Conservation (phyloP, 2,329 filamentous ascomycete species). For the Falciphora oryzae region DNA sequence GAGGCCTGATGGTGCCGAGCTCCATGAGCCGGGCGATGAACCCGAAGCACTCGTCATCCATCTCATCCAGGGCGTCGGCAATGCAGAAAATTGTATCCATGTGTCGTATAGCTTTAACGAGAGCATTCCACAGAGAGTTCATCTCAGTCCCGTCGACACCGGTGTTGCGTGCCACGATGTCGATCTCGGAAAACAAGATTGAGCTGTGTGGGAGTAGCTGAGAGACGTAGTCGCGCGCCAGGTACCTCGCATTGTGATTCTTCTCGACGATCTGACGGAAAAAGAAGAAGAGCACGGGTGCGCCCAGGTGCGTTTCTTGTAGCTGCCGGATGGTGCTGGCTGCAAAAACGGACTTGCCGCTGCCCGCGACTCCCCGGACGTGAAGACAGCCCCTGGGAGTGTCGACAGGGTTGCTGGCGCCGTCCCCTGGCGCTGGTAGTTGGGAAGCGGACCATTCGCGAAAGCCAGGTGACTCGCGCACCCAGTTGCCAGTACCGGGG, state of each 20-base stretch:
- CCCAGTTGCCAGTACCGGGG: constrained; percentile 21
- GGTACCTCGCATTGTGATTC: constrained; percentile 24
- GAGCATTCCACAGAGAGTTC: not conserved
- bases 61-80: constrained; percentile 15
- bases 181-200: constrained; percentile 21
- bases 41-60: constrained; percentile 30
- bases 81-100: not conserved
- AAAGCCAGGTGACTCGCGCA: constrained; percentile 16
- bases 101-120: not conserved
- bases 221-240: constrained; percentile 30
- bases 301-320: constrained; percentile 1
- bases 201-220: constrained; percentile 27
- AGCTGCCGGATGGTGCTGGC: constrained; percentile 21
- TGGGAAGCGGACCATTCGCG: constrained; percentile 15
- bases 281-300: constrained; percentile 32
- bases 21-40: not conserved
- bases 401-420: constrained; percentile 10
- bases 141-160: not conserved
- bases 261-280: constrained; percentile 33
- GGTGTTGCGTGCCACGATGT: not conserved
- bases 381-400: constrained; percentile 21
- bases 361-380: constrained; percentile 32
- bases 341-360: constrained; percentile 32
- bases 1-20: not conserved
- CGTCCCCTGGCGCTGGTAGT: no score